These are phyloP conservation scores for Geotrichum histeridarum DNA, from an alignment of 1,139 yeast species.

Conservation along the genomic window DNA sequence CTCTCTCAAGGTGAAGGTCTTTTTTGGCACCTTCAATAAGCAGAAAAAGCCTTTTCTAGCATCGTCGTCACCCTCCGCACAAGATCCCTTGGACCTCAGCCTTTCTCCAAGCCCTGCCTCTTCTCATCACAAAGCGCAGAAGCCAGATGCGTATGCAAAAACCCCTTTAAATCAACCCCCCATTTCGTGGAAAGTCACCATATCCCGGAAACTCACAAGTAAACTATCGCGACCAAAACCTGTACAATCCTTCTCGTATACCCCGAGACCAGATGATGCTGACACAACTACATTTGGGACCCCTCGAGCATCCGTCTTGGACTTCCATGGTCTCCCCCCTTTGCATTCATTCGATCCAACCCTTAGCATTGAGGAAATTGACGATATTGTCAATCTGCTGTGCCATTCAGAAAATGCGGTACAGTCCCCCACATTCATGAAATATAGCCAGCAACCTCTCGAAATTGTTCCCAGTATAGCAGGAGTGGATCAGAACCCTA, in stretches of 20 bases:
- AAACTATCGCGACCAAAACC: not conserved
- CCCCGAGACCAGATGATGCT: constrained; percentile 1
- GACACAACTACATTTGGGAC: constrained; percentile 1
- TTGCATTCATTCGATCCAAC: constrained; percentile 1
- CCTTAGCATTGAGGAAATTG: constrained; percentile 3
- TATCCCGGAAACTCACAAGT: not conserved
- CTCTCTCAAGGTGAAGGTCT: constrained; percentile 4
- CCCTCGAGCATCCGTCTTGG: constrained; percentile 1
- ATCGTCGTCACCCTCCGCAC: not conserved
- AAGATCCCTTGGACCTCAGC: not conserved
- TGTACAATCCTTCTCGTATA: constrained; percentile 5
- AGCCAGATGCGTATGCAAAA: not conserved
- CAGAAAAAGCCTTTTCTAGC: not conserved
- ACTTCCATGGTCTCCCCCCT: constrained; percentile 8
- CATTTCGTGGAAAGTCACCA: constrained; percentile 4
- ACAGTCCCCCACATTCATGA: constrained; percentile 9
- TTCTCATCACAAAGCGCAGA: not conserved
- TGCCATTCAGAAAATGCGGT: not conserved
- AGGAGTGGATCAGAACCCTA: too few relatives aligned
- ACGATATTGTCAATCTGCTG: constrained; percentile 1
- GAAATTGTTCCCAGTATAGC: too few relatives aligned
- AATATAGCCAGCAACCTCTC: constrained; percentile 3
- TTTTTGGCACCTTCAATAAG: constrained; percentile 1
- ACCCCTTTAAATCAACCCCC: not conserved
- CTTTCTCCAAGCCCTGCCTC: not conserved